A percentile compares a stretch with the other conserved stretches of the same genome.
phyloP scores from a whole-genome alignment of 257 asterid species.

The Capsicum chinense region DNA sequence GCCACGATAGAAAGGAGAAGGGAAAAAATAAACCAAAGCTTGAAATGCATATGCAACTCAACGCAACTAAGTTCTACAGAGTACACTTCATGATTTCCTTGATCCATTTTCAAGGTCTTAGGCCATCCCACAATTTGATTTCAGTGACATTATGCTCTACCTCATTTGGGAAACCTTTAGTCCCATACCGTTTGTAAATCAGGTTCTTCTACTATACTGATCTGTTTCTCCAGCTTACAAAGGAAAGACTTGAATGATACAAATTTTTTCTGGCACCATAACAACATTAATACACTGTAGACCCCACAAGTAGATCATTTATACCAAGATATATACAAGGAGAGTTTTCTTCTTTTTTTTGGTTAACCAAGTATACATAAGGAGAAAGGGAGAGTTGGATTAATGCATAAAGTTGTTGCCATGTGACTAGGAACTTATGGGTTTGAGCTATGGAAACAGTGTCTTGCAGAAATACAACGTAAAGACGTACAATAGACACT shows the following conservation, averaged over 20 bases:
- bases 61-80: background rate
- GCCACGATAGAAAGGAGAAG: background rate
- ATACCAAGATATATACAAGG: too few relatives aligned
- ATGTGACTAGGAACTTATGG: too few relatives aligned
- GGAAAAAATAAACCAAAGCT: background rate
- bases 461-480: too few relatives aligned
- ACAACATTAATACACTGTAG: too few relatives aligned
- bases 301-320: too few relatives aligned
- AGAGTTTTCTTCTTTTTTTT: too few relatives aligned
- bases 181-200: slow-evolving; percentile 13
- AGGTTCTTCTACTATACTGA: slow-evolving; percentile 9
- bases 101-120: slow-evolving; percentile 22
- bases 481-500: too few relatives aligned
- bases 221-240: slow-evolving; percentile 18
- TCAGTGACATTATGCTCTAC: background rate
- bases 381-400: too few relatives aligned
- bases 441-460: too few relatives aligned
- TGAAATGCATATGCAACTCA: background rate
- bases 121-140: background rate
- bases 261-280: too few relatives aligned
- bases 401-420: too few relatives aligned
- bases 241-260: background rate
- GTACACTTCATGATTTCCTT: background rate
- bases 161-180: background rate
- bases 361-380: too few relatives aligned